Conservation (phyloP, 768 basidiomycete genomes). For the Tylopilus plumbeoviolaceoides region DNA sequence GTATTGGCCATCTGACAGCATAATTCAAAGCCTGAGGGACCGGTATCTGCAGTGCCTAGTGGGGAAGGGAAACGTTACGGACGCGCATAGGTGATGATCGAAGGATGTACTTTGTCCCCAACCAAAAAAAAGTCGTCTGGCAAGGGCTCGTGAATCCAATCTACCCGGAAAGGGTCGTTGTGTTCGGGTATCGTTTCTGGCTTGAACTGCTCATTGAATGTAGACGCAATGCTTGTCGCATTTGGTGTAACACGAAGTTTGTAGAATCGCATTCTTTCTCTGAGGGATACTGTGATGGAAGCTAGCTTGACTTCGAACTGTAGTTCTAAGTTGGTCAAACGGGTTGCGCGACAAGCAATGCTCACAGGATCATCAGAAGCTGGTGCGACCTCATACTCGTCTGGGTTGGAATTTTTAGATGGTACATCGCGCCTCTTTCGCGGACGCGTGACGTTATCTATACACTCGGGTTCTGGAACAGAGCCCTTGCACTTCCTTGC, state of each 20-base stretch:
- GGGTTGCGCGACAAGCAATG: not conserved
- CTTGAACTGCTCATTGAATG: constrained; percentile 79
- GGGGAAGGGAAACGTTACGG: constrained; percentile 7
- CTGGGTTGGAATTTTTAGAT: constrained; percentile 33
- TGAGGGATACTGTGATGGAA: constrained; percentile 64
- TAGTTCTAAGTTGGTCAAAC: constrained; percentile 1
- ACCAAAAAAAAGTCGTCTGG: constrained; percentile 49
- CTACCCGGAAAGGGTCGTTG: constrained; percentile 77
- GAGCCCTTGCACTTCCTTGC: constrained; percentile 56
- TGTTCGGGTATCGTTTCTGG: constrained; percentile 83
- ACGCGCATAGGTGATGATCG: not conserved
- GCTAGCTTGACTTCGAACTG: constrained; percentile 78
- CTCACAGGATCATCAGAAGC: constrained; percentile 63
- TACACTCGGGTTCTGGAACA: constrained; percentile 39
- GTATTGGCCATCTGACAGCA: constrained; percentile 76
- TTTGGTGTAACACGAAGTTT: constrained; percentile 73
- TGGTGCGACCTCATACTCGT: constrained; percentile 47
- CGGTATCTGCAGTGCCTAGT: constrained; percentile 64
- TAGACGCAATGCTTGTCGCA: constrained; percentile 64
- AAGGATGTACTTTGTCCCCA: constrained; percentile 59
- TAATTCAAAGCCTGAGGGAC: constrained; percentile 69
- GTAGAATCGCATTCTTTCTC: constrained; percentile 84
- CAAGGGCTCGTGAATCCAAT: constrained; percentile 68
- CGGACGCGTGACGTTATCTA: constrained; percentile 55
- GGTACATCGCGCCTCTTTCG: constrained; percentile 31